A percentile compares a stretch with the other conserved stretches of the same genome.
Conservation (phyloP, 768 basidiomycete genomes). For the Auriculariales sp. region DNA sequence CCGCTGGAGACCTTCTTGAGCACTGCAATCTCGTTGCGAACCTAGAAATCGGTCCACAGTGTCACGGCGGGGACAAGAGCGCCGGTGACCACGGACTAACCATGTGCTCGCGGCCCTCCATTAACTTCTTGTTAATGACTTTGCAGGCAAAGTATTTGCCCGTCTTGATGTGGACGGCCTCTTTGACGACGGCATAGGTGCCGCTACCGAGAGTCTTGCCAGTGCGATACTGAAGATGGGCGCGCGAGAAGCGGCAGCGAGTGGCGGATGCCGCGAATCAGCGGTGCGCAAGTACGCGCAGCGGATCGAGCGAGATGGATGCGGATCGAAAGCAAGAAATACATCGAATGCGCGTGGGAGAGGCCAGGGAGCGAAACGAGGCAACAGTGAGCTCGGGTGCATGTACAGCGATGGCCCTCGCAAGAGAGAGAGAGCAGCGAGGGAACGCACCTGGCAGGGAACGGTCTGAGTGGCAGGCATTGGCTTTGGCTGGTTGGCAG, state of each 20-base stretch:
- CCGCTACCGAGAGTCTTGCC: slow-evolving; percentile 82
- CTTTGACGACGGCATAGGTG: slow-evolving; percentile 90
- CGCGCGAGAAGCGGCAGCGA: background rate
- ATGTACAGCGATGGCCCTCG: no score
- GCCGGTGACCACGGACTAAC: slow-evolving; percentile 27
- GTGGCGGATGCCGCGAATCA: background rate
- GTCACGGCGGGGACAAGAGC: background rate
- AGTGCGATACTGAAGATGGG: slow-evolving; percentile 54
- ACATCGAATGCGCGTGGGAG: no score
- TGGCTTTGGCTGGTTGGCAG: background rate
- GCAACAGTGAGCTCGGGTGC: no score
- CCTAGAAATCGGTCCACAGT: slow-evolving; percentile 28
- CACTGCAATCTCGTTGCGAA: slow-evolving; percentile 93
- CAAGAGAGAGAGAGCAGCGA: no score
- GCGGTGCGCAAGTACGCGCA: background rate
- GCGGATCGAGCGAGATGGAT: background rate
- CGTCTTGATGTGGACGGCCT: slow-evolving; percentile 88
- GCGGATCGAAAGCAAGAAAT: background rate
- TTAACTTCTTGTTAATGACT: slow-evolving; percentile 98
- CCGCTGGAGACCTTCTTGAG: slow-evolving; percentile 88
- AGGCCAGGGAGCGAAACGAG: no score
- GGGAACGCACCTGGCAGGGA: slow-evolving; percentile 28
- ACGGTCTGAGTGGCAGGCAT: slow-evolving; percentile 21
- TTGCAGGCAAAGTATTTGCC: slow-evolving; percentile 96
- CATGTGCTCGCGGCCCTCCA: slow-evolving; percentile 98